These are phyloP conservation scores for Phaeophleospora eucalypticola DNA, from an alignment of 2,329 filamentous ascomycete genomes.

Conservation along the genomic window DNA sequence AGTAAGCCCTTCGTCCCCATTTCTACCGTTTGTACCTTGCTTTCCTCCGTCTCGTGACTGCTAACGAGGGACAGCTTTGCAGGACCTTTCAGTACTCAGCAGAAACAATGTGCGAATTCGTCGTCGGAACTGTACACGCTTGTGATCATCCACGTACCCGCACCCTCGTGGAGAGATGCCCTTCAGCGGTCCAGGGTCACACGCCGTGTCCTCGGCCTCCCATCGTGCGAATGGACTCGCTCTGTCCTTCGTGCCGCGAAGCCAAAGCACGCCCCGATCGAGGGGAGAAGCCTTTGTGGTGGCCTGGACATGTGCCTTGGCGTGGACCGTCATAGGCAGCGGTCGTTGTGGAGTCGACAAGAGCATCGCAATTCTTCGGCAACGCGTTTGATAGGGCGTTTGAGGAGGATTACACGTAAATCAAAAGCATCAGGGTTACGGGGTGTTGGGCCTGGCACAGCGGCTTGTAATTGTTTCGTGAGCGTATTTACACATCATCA, in stretches of 20 bases:
- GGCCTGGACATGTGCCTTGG: constrained; percentile 5
- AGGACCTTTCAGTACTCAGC: too few species aligned
- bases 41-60: too few species aligned
- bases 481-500: neutral
- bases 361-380: too few species aligned
- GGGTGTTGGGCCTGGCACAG: neutral
- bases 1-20: too few species aligned
- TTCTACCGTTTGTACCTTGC: too few species aligned
- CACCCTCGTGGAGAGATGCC: constrained; percentile 3
- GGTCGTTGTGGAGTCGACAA: too few species aligned
- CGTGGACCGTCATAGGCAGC: neutral
- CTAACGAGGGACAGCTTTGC: too few species aligned
- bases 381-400: too few species aligned
- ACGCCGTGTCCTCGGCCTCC: neutral
- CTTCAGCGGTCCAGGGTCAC: neutral
- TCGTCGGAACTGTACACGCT: constrained; percentile 6
- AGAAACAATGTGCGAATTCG: constrained; percentile 12
- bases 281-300: constrained; percentile 1
- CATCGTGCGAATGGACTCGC: neutral
- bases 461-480: neutral
- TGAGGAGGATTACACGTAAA: too few species aligned
- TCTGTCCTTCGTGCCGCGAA: neutral
- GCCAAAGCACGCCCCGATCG: neutral
- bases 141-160: constrained; percentile 12
- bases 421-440: too few species aligned